These are phyloP conservation scores for Syncephalastrum racemosum DNA, from an alignment of 371 early-diverging fungal species.

Conservation along the genomic window DNA sequence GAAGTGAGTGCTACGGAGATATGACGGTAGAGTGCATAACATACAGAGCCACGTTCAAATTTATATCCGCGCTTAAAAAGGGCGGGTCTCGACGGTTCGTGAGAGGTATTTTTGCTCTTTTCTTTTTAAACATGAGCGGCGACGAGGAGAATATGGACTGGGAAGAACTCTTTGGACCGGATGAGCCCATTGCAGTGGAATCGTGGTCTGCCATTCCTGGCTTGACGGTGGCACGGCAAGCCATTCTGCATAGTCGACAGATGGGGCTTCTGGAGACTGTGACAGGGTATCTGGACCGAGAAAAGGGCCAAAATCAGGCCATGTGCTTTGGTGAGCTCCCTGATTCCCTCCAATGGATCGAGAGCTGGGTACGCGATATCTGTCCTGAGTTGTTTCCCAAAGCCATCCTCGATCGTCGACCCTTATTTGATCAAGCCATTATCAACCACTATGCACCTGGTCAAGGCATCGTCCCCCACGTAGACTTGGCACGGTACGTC, in stretches of 20 bases:
- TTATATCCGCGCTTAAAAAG: no score
- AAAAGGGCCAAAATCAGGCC: slow-evolving; percentile 29
- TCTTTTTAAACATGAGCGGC: no score
- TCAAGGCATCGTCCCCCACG: slow-evolving; percentile 44
- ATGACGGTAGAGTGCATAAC: no score
- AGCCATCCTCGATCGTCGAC: slow-evolving; percentile 23
- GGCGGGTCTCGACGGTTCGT: no score
- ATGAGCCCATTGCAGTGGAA: slow-evolving; percentile 14
- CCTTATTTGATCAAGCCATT: slow-evolving; percentile 50
- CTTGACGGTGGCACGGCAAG: slow-evolving; percentile 21
- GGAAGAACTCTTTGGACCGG: slow-evolving; percentile 44
- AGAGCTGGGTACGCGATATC: slow-evolving; percentile 9
- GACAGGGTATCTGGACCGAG: slow-evolving; percentile 25
- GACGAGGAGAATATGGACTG: slow-evolving; percentile 19
- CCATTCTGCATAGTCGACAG: slow-evolving; percentile 35
- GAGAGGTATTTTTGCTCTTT: no score
- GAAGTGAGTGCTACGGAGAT: no score
- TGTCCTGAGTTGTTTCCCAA: slow-evolving; percentile 22
- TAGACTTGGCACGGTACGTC: slow-evolving; percentile 42
- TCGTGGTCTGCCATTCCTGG: slow-evolving; percentile 27
- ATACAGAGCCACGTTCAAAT: no score
- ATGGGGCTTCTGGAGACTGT: slow-evolving; percentile 30
- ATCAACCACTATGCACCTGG: slow-evolving; percentile 40
- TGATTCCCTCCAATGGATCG: slow-evolving; percentile 18
- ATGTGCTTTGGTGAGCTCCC: slow-evolving; percentile 47